These are phyloP conservation scores for Monilinia vaccinii-corymbosi DNA, from an alignment of 2,329 filamentous ascomycete species.

Conservation along the genomic window DNA sequence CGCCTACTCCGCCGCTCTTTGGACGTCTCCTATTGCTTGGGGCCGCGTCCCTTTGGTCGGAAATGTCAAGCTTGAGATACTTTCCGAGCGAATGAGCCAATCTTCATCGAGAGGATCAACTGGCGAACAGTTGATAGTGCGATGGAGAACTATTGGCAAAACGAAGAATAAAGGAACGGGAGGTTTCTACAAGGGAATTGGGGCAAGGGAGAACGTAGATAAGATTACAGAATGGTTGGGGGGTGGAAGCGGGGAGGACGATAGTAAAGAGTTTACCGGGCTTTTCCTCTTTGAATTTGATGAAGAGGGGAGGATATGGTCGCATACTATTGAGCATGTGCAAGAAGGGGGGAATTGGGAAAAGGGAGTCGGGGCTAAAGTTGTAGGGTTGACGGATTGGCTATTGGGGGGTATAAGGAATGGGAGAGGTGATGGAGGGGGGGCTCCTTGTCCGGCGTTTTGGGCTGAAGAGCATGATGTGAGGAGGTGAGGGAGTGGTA, in stretches of 20 bases:
- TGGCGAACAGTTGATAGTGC: slow-evolving; percentile 78
- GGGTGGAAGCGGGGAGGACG: slow-evolving; percentile 42
- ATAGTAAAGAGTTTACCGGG: slow-evolving; percentile 73
- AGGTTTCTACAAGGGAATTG: slow-evolving; percentile 36
- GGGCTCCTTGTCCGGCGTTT: slow-evolving; percentile 27
- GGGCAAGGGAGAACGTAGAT: slow-evolving; percentile 39
- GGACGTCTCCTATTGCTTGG: slow-evolving; percentile 95
- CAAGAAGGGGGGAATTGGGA: slow-evolving; percentile 80
- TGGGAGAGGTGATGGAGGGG: slow-evolving; percentile 20
- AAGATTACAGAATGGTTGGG: slow-evolving; percentile 41
- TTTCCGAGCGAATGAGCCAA: slow-evolving; percentile 72
- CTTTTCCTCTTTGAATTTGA: slow-evolving; percentile 97
- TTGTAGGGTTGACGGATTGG: slow-evolving; percentile 93
- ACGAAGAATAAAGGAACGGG: slow-evolving; percentile 34
- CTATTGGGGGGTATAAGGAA: slow-evolving; percentile 65
- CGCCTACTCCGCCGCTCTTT: slow-evolving; percentile 85
- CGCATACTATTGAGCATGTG: slow-evolving; percentile 89
- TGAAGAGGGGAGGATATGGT: slow-evolving; percentile 69
- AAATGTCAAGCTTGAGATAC: slow-evolving; percentile 78
- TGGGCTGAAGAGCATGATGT: slow-evolving; percentile 9
- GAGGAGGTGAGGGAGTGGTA: background rate
- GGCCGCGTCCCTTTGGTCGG: slow-evolving; percentile 84
- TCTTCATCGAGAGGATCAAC: slow-evolving; percentile 21
- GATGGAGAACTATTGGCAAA: slow-evolving; percentile 67
- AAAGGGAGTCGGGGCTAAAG: slow-evolving; percentile 65